Evolutionary conservation across 169 alveolate species (phyloP).

Genomic region (Plasmodium yoelii): DNA sequence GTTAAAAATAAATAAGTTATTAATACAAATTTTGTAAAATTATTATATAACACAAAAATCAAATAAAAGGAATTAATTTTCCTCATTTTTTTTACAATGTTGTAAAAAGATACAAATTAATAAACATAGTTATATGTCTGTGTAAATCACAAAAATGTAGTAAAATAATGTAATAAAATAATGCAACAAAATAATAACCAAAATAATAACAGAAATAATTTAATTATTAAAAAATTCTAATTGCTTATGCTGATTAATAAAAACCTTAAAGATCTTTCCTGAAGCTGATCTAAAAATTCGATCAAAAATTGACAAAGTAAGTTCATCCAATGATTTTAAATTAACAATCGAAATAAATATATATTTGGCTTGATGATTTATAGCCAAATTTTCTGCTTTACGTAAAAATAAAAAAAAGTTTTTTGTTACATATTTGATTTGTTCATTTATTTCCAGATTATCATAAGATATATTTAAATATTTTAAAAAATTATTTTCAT

Average conservation of each 20-base stretch:
- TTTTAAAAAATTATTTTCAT: constrained; percentile 39
- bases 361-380: constrained; percentile 70
- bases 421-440: constrained; percentile 61
- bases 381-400: constrained; percentile 86
- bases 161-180: no score
- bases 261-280: constrained; percentile 76
- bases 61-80: no score
- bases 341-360: constrained; percentile 78
- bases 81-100: no score
- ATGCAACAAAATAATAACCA: no score
- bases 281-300: constrained; percentile 90
- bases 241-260: background rate
- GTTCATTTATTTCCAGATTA: constrained; percentile 22
- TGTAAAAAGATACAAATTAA: no score
- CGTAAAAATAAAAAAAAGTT: constrained; percentile 89
- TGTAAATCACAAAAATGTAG: no score
- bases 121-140: no score
- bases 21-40: no score
- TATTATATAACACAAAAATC: no score
- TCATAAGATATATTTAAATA: constrained; percentile 78
- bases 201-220: background rate
- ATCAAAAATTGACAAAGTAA: constrained; percentile 87
- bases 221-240: background rate
- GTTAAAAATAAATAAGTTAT: no score
- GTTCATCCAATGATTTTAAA: constrained; percentile 79